These are phyloP conservation scores for Fusarium secorum DNA, from an alignment of 2,329 filamentous ascomycete genomes.

Conservation along the genomic window DNA sequence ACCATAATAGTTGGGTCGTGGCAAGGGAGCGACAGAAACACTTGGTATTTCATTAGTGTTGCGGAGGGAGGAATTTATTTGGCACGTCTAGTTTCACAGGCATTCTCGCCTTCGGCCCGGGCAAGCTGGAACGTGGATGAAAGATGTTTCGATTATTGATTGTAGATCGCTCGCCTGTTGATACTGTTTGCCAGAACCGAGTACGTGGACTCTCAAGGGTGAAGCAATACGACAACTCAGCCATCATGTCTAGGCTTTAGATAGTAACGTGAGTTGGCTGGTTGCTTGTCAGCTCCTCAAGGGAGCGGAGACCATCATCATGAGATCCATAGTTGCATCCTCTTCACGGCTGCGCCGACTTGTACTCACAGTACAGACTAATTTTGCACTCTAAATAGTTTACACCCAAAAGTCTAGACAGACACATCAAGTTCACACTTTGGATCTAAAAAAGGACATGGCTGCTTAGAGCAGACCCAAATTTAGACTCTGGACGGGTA, in stretches of 20 bases:
- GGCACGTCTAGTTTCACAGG: neutral
- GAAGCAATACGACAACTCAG: neutral
- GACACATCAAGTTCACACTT: constrained; percentile 3
- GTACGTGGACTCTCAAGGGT: constrained; percentile 9
- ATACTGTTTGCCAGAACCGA: constrained; percentile 1
- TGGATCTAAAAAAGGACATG: constrained; percentile 18
- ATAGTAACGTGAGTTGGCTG: neutral
- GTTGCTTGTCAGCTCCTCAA: constrained; percentile 3
- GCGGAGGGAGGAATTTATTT: constrained; percentile 12
- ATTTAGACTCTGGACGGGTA: constrained; percentile 31
- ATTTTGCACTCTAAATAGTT: constrained; percentile 15
- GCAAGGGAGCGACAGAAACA: constrained; percentile 10
- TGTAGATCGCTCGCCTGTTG: neutral
- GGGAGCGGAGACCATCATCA: neutral
- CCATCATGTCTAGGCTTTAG: neutral
- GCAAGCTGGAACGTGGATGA: constrained; percentile 19
- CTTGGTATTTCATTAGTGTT: constrained; percentile 14
- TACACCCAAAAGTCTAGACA: neutral
- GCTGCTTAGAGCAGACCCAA: constrained; percentile 35
- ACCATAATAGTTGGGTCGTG: neutral
- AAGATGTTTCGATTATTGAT: constrained; percentile 3
- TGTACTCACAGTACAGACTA: constrained; percentile 28
- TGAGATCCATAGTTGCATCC: neutral
- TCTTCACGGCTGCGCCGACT: neutral
- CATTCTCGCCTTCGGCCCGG: neutral